Base-by-base conservation (phyloP, 371 early-diverging fungal species). In the Rhizopus microsporus region DNA sequence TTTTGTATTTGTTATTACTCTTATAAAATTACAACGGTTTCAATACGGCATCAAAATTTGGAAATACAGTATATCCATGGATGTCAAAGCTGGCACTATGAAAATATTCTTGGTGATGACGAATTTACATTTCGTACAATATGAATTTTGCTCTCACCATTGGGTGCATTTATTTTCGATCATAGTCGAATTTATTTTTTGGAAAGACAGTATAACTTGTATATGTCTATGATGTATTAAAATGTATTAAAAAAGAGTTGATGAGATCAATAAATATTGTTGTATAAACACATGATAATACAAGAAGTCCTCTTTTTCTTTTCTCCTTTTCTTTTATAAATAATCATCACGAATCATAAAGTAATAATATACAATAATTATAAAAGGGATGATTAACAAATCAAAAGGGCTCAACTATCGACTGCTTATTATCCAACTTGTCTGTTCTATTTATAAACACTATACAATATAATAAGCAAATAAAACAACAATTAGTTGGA, bases 401-500 rank as follows among this genome's bases (percentile, higher is more conserved):
- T 37, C 23, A 23, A 23, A 23, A 37, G 38, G 38, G 5, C 13
- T 37, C 51, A 45, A 12, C 37, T 16, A 35, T 33, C 29, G 6
- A 39, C 33, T 16, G 32, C 49, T 17, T 65, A 29, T 30, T 68
- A 37, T 65, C 72, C 46, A 47, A 61, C 43, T 54, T 62, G 31
- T 56, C 61, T 4, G 31, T 32, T 6, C 23, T 33, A 13, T 59
- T 66, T 56, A 34, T 59, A 45, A 64, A 57, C 45, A 72, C 58
- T 46, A 65, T 47, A 50, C 64, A 51, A 30, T 71, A 58, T 59
- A 60, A 15, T 40, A 54, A 31, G 56, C 60, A 60, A 43, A 65
- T 63, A 57, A 61, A 62, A 60, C 67, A 73, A 54, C 65, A 73
- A 34, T 65, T 63, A 10, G 8, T 65, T 61, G 71, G 65, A 68